A percentile compares a stretch with the other conserved stretches of the same genome.
These are phyloP conservation scores for Serpula lacrymans DNA, from an alignment of 768 basidiomycete genomes.

Conservation along the genomic window DNA sequence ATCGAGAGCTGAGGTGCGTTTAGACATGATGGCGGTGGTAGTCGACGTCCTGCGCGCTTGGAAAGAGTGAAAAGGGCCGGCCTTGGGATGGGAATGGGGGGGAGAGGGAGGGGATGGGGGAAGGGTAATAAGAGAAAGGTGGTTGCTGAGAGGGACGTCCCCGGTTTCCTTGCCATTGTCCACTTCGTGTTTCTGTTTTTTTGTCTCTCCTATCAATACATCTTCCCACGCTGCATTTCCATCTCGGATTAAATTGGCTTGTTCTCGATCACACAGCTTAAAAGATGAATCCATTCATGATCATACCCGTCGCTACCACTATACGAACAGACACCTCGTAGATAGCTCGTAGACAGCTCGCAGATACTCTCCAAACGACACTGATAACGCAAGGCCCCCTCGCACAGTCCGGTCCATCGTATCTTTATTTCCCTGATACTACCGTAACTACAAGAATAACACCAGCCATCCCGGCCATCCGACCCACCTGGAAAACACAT, in stretches of 20 bases:
- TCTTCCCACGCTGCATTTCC: background rate
- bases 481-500: too few species aligned
- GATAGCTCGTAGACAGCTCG: too few species aligned
- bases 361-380: background rate
- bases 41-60: constrained; percentile 23
- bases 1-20: constrained; percentile 63
- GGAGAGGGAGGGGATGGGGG: constrained; percentile 14
- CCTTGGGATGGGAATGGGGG: constrained; percentile 13
- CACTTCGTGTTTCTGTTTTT: constrained; percentile 2
- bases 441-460: too few species aligned
- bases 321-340: too few species aligned
- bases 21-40: constrained; percentile 28
- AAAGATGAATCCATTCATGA: too few species aligned
- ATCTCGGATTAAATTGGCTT: background rate
- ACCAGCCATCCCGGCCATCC: too few species aligned
- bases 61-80: constrained; percentile 19
- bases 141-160: background rate
- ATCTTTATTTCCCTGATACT: too few species aligned
- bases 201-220: background rate
- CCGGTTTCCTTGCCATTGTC: constrained; percentile 1
- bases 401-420: background rate
- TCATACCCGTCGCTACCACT: too few species aligned
- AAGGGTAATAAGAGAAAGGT: constrained; percentile 7
- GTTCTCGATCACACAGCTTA: too few species aligned
- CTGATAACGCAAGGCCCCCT: background rate